Percentiles rank a stretch among this genome's conserved stretches.
Conservation (phyloP, 2,329 filamentous ascomycete species). For the Fusarium anguioides region DNA sequence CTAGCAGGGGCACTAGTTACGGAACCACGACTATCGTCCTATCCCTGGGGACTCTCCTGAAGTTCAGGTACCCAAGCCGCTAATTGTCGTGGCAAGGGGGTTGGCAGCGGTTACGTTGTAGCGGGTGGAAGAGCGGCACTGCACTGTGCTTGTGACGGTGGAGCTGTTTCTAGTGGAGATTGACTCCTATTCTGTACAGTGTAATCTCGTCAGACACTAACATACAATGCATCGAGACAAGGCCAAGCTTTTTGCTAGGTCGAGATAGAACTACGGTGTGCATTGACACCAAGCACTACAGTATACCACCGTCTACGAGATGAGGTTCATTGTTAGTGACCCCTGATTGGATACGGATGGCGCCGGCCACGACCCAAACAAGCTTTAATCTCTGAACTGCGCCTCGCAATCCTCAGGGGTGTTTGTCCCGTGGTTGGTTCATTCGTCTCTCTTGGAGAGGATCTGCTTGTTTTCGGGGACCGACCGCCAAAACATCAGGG, state of each 20-base stretch:
- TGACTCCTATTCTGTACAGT: constrained; percentile 45
- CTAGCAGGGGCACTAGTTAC: constrained; percentile 3
- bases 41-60: constrained; percentile 21
- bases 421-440: constrained; percentile 15
- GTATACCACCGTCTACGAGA: constrained; percentile 45
- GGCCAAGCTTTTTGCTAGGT: constrained; percentile 22
- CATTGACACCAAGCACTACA: constrained; percentile 33
- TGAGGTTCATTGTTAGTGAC: constrained; percentile 32
- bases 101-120: constrained; percentile 21
- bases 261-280: constrained; percentile 29
- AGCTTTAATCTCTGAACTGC: constrained; percentile 45
- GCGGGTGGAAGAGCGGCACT: constrained; percentile 24
- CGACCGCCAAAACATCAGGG: constrained; percentile 29
- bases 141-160: constrained; percentile 31
- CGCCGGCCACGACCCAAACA: constrained; percentile 34
- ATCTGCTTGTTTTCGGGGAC: constrained; percentile 18
- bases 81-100: constrained; percentile 36
- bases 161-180: constrained; percentile 41
- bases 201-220: constrained; percentile 25
- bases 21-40: constrained; percentile 28
- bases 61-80: constrained; percentile 24
- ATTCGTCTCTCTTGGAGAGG: constrained; percentile 8
- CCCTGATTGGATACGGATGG: constrained; percentile 37
- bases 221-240: neutral
- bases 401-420: constrained; percentile 36